Evolutionary conservation across 306 rosid genomes (phyloP).

Genomic region (Cyclanthera cordifolia): DNA sequence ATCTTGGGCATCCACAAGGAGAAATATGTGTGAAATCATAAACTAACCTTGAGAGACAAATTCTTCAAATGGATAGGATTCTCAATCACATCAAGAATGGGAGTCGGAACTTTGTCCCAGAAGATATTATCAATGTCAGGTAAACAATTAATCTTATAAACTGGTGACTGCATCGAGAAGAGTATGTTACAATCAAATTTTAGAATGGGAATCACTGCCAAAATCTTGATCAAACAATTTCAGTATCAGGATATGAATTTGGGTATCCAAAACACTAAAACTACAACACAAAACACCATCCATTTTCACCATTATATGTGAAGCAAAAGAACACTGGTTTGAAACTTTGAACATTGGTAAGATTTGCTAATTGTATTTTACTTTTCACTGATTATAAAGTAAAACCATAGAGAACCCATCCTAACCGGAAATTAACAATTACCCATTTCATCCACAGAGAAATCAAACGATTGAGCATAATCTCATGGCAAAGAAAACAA

Average conservation of each 20-base stretch:
- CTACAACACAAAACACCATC: neutral
- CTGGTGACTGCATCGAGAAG: slow-evolving; percentile 40
- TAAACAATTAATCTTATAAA: slow-evolving; percentile 30
- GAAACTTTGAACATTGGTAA: neutral
- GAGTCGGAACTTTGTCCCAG: slow-evolving; percentile 61
- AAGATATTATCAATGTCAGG: slow-evolving; percentile 46
- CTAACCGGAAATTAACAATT: neutral
- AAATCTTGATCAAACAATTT: neutral
- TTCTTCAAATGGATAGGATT: slow-evolving; percentile 82
- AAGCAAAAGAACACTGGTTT: too few relatives aligned
- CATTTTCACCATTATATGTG: too few relatives aligned
- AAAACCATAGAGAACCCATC: neutral
- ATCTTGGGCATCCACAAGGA: neutral
- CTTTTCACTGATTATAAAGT: neutral
- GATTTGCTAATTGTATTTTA: neutral
- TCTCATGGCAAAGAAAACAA: neutral
- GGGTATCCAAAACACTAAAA: neutral
- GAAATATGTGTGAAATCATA: slow-evolving; percentile 10
- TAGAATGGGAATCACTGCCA: neutral
- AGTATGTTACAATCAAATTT: neutral
- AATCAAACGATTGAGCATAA: neutral
- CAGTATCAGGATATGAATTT: neutral
- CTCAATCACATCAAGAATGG: slow-evolving; percentile 69
- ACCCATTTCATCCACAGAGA: neutral
- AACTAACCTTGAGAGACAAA: slow-evolving; percentile 54